phyloP scores from a whole-genome alignment of 805 yeast genomes.

The Yamadazyma takamatsuzukensis region DNA sequence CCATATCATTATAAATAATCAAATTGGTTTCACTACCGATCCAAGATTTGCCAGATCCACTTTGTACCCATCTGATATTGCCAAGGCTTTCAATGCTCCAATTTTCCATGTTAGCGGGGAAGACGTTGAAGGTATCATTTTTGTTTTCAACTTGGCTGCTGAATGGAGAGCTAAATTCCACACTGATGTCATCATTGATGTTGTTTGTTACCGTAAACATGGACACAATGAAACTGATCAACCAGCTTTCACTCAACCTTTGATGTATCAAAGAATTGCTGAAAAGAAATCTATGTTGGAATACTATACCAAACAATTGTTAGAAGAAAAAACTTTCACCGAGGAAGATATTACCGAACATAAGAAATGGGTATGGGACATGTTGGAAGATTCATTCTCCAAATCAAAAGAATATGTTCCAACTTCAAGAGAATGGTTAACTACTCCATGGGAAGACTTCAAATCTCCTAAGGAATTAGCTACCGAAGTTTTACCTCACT shows the following conservation, averaged over 20 bases:
- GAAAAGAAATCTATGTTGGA: constrained; percentile 87
- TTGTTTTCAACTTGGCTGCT: constrained; percentile 93
- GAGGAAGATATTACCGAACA: constrained; percentile 90
- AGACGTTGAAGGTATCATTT: constrained; percentile 90
- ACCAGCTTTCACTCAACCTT: constrained; percentile 97
- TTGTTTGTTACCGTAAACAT: constrained; percentile 96
- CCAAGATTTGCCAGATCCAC: constrained; percentile 97
- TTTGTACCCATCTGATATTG: constrained; percentile 96
- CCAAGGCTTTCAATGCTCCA: constrained; percentile 95
- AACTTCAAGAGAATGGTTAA: constrained; percentile 93
- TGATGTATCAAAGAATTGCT: constrained; percentile 91
- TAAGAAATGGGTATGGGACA: constrained; percentile 96
- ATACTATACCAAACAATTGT: constrained; percentile 73
- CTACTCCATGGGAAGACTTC: constrained; percentile 98
- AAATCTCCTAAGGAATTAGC: constrained; percentile 97
- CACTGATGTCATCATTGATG: constrained; percentile 92
- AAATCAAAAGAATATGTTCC: constrained; percentile 90
- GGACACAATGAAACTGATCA: constrained; percentile 99
- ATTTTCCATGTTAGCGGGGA: constrained; percentile 99
- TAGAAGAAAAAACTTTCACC: constrained; percentile 86
- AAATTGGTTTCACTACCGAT: constrained; percentile 99
- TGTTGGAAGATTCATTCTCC: constrained; percentile 83
- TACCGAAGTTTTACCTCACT: constrained; percentile 90
- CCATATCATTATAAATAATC: constrained; percentile 94
- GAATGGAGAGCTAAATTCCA: constrained; percentile 98